Evolutionary conservation across 2,329 filamentous ascomycete species (phyloP).

Genomic region (Beauveria asiatica): DNA sequence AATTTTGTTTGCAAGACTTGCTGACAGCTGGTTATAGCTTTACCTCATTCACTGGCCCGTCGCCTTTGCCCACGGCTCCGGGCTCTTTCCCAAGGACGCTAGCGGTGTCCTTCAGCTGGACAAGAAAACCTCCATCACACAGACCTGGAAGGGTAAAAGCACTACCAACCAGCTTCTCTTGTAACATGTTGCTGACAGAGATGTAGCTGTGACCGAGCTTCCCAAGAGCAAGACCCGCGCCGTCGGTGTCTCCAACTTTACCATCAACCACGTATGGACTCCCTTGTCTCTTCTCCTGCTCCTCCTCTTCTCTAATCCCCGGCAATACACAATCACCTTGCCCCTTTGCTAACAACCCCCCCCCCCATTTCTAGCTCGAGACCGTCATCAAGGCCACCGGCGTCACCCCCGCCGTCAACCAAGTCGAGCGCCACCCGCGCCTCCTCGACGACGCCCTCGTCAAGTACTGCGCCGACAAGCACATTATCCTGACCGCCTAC

Average conservation of each 20-base stretch:
- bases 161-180: too few species aligned
- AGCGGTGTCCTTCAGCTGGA: conserved; percentile 34
- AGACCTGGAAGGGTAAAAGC: conserved; percentile 35
- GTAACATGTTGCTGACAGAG: not conserved
- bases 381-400: conserved; percentile 48
- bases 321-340: not conserved
- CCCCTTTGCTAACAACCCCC: not conserved
- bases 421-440: conserved; percentile 61
- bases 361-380: conserved; percentile 31
- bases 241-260: conserved; percentile 68
- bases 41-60: conserved; percentile 59
- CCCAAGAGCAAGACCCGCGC: conserved; percentile 53
- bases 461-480: conserved; percentile 52
- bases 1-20: too few species aligned
- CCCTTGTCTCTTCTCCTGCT: too few species aligned
- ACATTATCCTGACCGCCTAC: conserved; percentile 60
- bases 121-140: conserved; percentile 30
- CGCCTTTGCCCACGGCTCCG: conserved; percentile 30
- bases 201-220: conserved; percentile 42
- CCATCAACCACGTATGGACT: conserved; percentile 39
- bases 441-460: conserved; percentile 48
- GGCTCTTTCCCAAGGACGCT: conserved; percentile 36
- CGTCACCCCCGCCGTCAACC: conserved; percentile 55
- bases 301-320: too few species aligned
- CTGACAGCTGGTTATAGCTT: conserved; percentile 27